A percentile compares a stretch with the other conserved stretches of the same genome.
Evolutionary conservation across 1,284 basidiomycete genomes (phyloP).

Genomic region (Naganishia albida): DNA sequence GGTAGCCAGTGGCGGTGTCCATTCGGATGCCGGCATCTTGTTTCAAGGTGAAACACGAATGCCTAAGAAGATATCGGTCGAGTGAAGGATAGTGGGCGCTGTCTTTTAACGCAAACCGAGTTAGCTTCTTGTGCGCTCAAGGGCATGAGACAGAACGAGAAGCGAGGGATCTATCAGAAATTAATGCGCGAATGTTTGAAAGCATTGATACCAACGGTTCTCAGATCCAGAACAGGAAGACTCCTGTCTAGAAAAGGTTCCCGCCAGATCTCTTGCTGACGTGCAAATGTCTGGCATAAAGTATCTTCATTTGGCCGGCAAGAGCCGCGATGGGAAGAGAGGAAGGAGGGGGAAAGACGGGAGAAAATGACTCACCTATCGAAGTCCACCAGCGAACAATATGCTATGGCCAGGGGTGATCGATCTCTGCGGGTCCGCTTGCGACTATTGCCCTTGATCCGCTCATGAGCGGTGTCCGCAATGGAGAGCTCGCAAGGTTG

Average conservation of each 20-base stretch:
- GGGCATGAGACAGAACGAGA: not conserved
- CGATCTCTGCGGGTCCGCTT: no score
- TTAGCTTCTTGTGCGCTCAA: not conserved
- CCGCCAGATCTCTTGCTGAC: slow-evolving; percentile 29
- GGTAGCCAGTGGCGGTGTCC: slow-evolving; percentile 33
- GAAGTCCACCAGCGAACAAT: no score
- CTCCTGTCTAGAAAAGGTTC: not conserved
- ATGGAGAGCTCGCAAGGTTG: no score
- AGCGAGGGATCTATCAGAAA: slow-evolving; percentile 13
- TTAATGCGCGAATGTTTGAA: slow-evolving; percentile 29
- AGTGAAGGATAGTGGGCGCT: no score
- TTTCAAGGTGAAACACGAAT: no score
- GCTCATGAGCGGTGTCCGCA: no score
- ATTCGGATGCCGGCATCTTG: slow-evolving; percentile 14
- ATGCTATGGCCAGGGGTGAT: no score
- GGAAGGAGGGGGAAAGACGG: not conserved
- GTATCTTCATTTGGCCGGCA: slow-evolving; percentile 19
- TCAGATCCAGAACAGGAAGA: slow-evolving; percentile 10
- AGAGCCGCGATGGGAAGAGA: not conserved
- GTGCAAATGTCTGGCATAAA: slow-evolving; percentile 31
- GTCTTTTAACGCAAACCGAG: not conserved
- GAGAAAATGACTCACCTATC: slow-evolving; percentile 8
- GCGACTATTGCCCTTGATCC: no score
- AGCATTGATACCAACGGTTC: slow-evolving; percentile 28
- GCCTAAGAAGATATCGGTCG: no score